phyloP scores from a whole-genome alignment of 2,329 filamentous ascomycete species.

The Acephala macrosclerotiorum region DNA sequence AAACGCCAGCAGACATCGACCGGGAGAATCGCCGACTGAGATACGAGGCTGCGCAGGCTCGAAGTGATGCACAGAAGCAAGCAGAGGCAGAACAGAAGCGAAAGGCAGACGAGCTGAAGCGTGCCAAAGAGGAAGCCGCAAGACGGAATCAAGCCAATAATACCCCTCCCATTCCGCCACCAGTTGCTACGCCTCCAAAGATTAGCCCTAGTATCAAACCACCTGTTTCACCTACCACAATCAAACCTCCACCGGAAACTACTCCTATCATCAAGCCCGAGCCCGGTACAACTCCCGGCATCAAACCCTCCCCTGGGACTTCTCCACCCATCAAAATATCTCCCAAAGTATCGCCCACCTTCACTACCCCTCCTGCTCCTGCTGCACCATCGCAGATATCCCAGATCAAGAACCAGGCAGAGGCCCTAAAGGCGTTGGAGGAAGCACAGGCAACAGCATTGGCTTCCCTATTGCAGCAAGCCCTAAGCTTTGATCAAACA shows the following conservation, averaged over 20 bases:
- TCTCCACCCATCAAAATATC: neutral
- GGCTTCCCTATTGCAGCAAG: neutral
- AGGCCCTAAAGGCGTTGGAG: neutral
- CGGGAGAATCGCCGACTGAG: neutral
- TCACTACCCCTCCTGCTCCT: neutral
- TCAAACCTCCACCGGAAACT: too few relatives aligned
- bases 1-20: neutral
- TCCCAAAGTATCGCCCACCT: neutral
- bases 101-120: neutral
- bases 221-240: too few relatives aligned
- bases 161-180: neutral
- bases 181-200: too few relatives aligned
- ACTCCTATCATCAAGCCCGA: too few relatives aligned
- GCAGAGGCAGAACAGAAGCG: neutral
- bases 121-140: neutral
- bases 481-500: neutral
- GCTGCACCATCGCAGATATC: neutral
- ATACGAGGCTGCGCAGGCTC: neutral
- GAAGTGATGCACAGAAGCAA: conserved; percentile 2
- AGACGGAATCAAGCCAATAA: neutral
- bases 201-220: too few relatives aligned
- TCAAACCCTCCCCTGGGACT: neutral
- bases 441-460: neutral
- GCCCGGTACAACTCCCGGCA: too few relatives aligned
- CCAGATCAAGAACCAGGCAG: neutral